phyloP scores from a whole-genome alignment of 139 green algal genomes.

The Coccomyxa sp. region DNA sequence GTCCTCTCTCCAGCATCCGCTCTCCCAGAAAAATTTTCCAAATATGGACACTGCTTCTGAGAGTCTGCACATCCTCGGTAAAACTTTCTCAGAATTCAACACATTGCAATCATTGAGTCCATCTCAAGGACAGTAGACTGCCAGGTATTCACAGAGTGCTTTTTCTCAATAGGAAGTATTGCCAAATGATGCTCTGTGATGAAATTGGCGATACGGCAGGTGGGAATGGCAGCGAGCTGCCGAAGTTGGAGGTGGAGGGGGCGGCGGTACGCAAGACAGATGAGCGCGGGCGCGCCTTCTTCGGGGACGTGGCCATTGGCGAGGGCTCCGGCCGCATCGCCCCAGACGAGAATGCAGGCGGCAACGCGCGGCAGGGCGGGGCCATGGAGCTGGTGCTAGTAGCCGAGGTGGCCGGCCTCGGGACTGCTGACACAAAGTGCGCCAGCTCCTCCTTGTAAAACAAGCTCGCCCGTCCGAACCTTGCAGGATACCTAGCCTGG shows the following conservation, averaged over 20 bases:
- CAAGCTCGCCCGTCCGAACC: too few relatives aligned
- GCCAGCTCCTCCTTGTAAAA: too few relatives aligned
- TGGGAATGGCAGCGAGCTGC: conserved; percentile 15
- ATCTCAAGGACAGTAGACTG: too few relatives aligned
- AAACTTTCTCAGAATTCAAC: too few relatives aligned
- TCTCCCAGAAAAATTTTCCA: neutral
- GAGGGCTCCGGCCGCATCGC: conserved; percentile 34
- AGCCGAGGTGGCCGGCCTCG: conserved; percentile 10
- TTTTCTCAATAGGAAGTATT: too few relatives aligned
- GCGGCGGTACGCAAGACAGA: conserved; percentile 28
- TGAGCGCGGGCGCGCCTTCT: conserved; percentile 40
- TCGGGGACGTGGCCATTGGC: conserved; percentile 37
- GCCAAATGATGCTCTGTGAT: too few relatives aligned
- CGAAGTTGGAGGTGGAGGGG: conserved; percentile 21
- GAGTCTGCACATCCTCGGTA: neutral
- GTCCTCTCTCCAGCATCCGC: too few relatives aligned
- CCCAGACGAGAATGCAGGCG: conserved; percentile 3
- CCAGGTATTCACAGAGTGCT: too few relatives aligned
- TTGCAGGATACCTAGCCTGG: too few relatives aligned
- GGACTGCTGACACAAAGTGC: too few relatives aligned
- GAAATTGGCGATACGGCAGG: too few relatives aligned
- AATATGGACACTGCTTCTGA: neutral
- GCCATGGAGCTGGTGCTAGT: conserved; percentile 5
- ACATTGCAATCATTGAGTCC: too few relatives aligned
- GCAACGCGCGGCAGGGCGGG: neutral